Percentiles rank a stretch among this genome's conserved stretches.
These are phyloP conservation scores for Malania oleifera DNA, from an alignment of 164 flowering plant species.

Conservation along the genomic window DNA sequence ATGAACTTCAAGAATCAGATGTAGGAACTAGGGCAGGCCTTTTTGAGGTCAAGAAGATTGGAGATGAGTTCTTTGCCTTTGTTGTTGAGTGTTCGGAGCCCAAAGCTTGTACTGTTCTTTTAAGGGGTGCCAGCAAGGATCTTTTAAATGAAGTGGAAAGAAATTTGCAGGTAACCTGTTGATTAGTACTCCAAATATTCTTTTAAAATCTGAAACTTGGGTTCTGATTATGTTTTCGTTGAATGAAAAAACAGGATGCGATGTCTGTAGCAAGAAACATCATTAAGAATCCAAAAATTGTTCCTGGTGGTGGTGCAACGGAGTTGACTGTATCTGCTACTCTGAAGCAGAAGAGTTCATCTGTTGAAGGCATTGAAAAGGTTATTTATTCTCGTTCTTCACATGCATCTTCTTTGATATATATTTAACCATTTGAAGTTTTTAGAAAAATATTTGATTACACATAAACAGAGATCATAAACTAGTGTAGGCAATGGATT, in stretches of 20 bases:
- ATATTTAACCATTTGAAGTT: background rate
- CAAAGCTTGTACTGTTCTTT: slow-evolving; percentile 87
- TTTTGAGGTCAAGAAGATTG: slow-evolving; percentile 93
- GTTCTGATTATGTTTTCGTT: slow-evolving; percentile 8
- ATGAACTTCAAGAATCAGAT: slow-evolving; percentile 96
- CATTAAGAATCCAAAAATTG: slow-evolving; percentile 85
- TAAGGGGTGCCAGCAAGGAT: slow-evolving; percentile 97
- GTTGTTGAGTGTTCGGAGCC: slow-evolving; percentile 91
- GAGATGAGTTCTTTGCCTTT: slow-evolving; percentile 88
- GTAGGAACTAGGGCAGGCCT: slow-evolving; percentile 90
- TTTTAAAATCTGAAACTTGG: background rate
- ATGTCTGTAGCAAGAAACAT: slow-evolving; percentile 94
- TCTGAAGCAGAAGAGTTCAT: slow-evolving; percentile 89
- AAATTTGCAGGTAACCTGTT: slow-evolving; percentile 69
- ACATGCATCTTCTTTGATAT: background rate
- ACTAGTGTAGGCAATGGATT: background rate
- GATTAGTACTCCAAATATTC: background rate
- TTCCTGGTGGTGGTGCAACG: slow-evolving; percentile 97
- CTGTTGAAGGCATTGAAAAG: slow-evolving; percentile 92
- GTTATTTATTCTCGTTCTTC: slow-evolving; percentile 20
- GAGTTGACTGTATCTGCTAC: slow-evolving; percentile 95
- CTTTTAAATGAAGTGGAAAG: slow-evolving; percentile 96
- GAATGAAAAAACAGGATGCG: slow-evolving; percentile 64
- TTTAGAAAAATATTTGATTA: background rate
- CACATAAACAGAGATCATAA: background rate